phyloP scores from a whole-genome alignment of 2,329 filamentous ascomycete species.

The Dactylellina leptospora region DNA sequence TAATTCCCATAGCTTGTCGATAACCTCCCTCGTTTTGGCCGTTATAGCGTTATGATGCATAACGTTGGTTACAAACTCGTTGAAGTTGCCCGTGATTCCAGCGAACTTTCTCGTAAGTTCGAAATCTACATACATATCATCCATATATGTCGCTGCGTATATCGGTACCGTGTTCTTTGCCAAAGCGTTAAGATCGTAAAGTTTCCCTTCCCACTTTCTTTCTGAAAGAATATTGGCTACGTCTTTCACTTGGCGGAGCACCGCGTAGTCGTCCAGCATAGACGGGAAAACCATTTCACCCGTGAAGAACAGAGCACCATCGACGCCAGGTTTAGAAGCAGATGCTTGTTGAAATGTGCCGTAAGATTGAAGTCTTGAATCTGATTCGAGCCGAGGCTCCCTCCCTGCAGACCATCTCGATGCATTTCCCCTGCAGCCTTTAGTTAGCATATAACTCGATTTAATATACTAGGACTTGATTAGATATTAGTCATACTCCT shows the following conservation, averaged over 20 bases:
- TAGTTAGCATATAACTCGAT: constrained; percentile 28
- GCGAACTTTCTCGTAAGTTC: constrained; percentile 78
- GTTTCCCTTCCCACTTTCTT: constrained; percentile 73
- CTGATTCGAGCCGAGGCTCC: constrained; percentile 25
- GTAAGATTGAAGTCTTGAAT: constrained; percentile 25
- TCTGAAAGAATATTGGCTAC: constrained; percentile 76
- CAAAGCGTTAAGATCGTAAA: constrained; percentile 80
- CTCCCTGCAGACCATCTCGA: constrained; percentile 76
- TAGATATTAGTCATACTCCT: constrained; percentile 62
- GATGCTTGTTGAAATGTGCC: constrained; percentile 10
- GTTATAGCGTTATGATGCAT: constrained; percentile 88
- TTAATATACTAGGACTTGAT: neutral
- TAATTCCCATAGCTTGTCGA: constrained; percentile 78
- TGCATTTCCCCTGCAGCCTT: constrained; percentile 61
- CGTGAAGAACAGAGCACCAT: constrained; percentile 76
- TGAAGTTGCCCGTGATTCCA: constrained; percentile 75
- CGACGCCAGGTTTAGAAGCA: constrained; percentile 60
- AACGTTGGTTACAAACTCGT: constrained; percentile 83
- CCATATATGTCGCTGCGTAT: constrained; percentile 81
- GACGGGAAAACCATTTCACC: constrained; percentile 92
- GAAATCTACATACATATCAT: constrained; percentile 93
- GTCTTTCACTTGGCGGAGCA: constrained; percentile 73
- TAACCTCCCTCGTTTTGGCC: constrained; percentile 76
- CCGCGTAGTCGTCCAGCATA: constrained; percentile 81
- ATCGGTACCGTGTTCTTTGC: constrained; percentile 81